Base-by-base conservation (phyloP, 306 rosid species). In the Castanea crenata region DNA sequence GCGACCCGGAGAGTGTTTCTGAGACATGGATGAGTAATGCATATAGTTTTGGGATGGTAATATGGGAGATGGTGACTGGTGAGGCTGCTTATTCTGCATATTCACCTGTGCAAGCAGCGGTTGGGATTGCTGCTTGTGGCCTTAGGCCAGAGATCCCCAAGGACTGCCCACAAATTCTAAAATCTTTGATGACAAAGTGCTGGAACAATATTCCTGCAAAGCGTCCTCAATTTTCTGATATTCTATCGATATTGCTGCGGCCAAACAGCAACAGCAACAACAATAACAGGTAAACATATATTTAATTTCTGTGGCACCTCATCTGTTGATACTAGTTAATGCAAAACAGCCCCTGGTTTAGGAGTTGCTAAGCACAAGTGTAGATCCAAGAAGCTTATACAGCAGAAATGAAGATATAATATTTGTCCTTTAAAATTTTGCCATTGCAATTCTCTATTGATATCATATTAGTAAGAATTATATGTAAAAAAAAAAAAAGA, bases 51-150 rank as follows among this genome's bases (percentile, higher is more conserved):
- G 99, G 99, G 62, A 95, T 95, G 99, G 81, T 95, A 41, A 83
- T 95, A 41, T 95, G 99, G 99, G 99, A 95, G 80, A 91, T 95
- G 94, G 93, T 95, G 76, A 83, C 92, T 3, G 94, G 99, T n/a
- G 99, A 95, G 75, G 94, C 90, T 23, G 98, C 99, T 4, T 95
- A 91, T 78, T 82, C 92, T 18, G 83, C 98, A 35, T 90, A 81
- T 81, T 95, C 99, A 65, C 99, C 99, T 3, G 98, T 95, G 63
- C 98, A 95, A 73, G 99, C 98, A 9, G 99, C 98, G 13, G 99
- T 95, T 3, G 98, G 97, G 4, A 93, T 95, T 73, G 99, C 98
- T n/a, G 98, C 99, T 8, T 95, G 98, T 85, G 99, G 98, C 75
- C 97, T 95, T 62, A 90, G 98, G 85, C 99, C 99, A 58, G 98